Evolutionary conservation across 345 rosid species (phyloP).

Genomic region (Alliaria petiolata): DNA sequence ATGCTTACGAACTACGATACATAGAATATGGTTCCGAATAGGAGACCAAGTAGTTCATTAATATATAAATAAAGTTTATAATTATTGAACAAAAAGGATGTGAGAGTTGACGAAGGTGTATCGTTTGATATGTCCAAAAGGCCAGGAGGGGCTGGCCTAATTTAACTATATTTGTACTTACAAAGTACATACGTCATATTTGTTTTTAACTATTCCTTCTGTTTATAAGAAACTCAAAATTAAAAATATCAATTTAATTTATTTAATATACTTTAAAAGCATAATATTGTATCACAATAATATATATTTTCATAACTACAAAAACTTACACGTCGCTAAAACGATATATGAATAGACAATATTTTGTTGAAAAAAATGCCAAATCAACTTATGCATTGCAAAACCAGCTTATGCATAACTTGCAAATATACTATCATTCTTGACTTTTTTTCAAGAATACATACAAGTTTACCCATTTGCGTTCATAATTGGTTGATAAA

Average conservation of each 20-base stretch:
- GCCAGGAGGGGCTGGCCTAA: conserved; percentile 14
- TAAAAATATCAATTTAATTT: background rate
- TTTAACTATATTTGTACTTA: too few relatives aligned
- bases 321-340: background rate
- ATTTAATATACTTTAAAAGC: too few relatives aligned
- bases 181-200: conserved; percentile 8
- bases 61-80: background rate
- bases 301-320: too few relatives aligned
- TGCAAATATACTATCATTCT: too few relatives aligned
- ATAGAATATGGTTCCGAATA: background rate
- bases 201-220: background rate
- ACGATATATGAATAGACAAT: background rate
- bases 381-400: too few relatives aligned
- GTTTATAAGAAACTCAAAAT: background rate
- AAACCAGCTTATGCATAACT: background rate
- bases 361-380: background rate
- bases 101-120: conserved; percentile 29
- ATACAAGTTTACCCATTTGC: too few relatives aligned
- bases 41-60: background rate
- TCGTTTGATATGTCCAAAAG: conserved; percentile 30
- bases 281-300: background rate
- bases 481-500: too few relatives aligned
- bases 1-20: background rate
- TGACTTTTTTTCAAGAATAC: too few relatives aligned
- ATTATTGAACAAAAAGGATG: conserved; percentile 21